Base-by-base conservation (phyloP, 2,329 filamentous ascomycete species). In the Gaeumannomyces sp. region DNA sequence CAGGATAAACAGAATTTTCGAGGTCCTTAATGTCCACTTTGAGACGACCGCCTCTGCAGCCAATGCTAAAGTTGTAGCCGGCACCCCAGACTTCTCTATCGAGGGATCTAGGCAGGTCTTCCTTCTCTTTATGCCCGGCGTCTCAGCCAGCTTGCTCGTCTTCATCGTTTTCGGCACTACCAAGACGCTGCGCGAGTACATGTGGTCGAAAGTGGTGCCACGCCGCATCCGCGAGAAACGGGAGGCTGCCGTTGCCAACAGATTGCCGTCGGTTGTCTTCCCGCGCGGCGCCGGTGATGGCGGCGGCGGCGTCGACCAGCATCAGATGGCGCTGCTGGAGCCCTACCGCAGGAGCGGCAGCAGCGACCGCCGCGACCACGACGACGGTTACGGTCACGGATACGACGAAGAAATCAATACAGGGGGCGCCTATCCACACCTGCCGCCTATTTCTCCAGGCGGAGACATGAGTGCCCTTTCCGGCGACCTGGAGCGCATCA, bases 111-210 rank as follows among this genome's bases (percentile, higher is more conserved):
- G 31, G n/a, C 62, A 62, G 7, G 74, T 77, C 56, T 71, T 76
- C 50, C 31, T 73, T 0, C 68, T 77, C 6, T 79, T 79, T 64
- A 64, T 76, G 1, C 77, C 78, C 3, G 77, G 76, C 22, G 76
- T 76, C 0, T 72, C 76, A 13, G 73, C 75, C 7, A 73, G 73
- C 25, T 67, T 77, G 2, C 69, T 78, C 4, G 68, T 70, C 4
- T 80, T 79, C 56, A 64, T 77, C 58, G 74, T 80, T 3, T 79
- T 80, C 65, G 78, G 77, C 11, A 80, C 78, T 1, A 78, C 76
- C 1, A 74, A 75, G 65, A 73, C 72, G 6, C 77, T 74, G 63
- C 65, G 73, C 27, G 67, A 73, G 13, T 69, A 73, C 65, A 71
- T 72, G 66, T 71, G 67, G 64, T 25, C 29, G 13, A 70, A 68